These are phyloP conservation scores for Yamadazyma paraphyllophila DNA, from an alignment of 805 yeast genomes.

Conservation along the genomic window DNA sequence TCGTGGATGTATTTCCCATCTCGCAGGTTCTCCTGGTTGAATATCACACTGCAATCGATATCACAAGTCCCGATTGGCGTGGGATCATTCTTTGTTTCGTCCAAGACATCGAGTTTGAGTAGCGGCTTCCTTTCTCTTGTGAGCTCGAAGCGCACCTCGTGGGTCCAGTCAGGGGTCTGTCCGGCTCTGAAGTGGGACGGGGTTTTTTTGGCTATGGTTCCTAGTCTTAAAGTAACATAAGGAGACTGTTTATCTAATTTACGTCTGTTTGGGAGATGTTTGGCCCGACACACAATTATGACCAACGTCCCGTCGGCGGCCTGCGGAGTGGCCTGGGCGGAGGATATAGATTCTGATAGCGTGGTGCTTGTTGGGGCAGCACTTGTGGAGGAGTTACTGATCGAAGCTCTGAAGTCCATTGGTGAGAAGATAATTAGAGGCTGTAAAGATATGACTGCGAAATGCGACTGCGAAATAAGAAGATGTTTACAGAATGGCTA, in stretches of 20 bases:
- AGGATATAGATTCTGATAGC: conserved; percentile 3
- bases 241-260: conserved; percentile 93
- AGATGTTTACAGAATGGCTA: conserved; percentile 6
- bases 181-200: conserved; percentile 83
- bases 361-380: conserved; percentile 10
- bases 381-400: conserved; percentile 6
- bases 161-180: conserved; percentile 88
- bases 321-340: conserved; percentile 18
- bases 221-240: conserved; percentile 77
- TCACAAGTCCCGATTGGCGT: conserved; percentile 81
- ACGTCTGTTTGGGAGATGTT: conserved; percentile 81
- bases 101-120: conserved; percentile 72
- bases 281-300: conserved; percentile 75
- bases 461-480: neutral
- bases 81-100: conserved; percentile 83
- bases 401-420: neutral
- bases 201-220: conserved; percentile 78
- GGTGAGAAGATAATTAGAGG: neutral
- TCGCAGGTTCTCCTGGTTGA: conserved; percentile 50
- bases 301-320: conserved; percentile 58
- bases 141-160: conserved; percentile 66
- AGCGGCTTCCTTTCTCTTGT: conserved; percentile 61
- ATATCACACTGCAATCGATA: conserved; percentile 73
- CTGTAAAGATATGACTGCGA: neutral
- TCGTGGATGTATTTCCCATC: conserved; percentile 73